Conservation (phyloP, 2,329 filamentous ascomycete genomes). For the Laburnicola sp. region DNA sequence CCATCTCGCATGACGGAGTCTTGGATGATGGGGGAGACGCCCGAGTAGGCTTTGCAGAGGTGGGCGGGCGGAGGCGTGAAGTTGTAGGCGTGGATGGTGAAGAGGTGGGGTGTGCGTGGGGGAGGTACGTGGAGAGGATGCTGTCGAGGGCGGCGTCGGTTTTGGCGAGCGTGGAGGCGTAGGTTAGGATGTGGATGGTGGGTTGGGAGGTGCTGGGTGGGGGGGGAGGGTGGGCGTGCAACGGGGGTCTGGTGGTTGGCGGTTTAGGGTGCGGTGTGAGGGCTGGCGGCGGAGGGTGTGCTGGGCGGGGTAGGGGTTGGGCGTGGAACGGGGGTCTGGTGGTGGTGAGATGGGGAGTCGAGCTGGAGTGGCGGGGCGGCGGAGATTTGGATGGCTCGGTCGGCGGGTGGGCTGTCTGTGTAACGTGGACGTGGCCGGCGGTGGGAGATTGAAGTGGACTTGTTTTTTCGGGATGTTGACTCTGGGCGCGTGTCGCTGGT, state of each 20-base stretch:
- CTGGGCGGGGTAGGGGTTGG: no score
- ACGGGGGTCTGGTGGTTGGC: no score
- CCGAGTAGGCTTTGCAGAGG: slow-evolving; percentile 27
- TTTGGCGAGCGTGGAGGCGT: slow-evolving; percentile 15
- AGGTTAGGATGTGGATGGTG: slow-evolving; percentile 34
- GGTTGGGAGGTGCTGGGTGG: slow-evolving; percentile 9
- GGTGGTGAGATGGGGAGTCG: background rate
- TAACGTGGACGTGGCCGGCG: background rate
- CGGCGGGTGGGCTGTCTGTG: background rate
- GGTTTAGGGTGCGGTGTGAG: no score
- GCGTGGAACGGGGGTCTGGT: no score
- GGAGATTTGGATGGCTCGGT: background rate
- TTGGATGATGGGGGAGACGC: slow-evolving; percentile 26
- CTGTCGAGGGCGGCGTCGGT: background rate
- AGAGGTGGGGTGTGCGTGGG: slow-evolving; percentile 22
- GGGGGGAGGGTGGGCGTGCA: background rate
- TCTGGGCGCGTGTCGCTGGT: background rate
- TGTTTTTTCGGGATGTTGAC: slow-evolving; percentile 1
- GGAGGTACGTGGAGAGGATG: slow-evolving; percentile 20
- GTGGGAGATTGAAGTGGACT: slow-evolving; percentile 8
- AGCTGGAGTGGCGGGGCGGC: background rate
- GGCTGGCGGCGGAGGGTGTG: no score
- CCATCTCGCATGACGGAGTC: slow-evolving; percentile 24
- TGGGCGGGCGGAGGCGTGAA: slow-evolving; percentile 16
- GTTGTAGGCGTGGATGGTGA: slow-evolving; percentile 27